Conservation (phyloP, 148 eudicot genomes). For the Agrostemma githago region DNA sequence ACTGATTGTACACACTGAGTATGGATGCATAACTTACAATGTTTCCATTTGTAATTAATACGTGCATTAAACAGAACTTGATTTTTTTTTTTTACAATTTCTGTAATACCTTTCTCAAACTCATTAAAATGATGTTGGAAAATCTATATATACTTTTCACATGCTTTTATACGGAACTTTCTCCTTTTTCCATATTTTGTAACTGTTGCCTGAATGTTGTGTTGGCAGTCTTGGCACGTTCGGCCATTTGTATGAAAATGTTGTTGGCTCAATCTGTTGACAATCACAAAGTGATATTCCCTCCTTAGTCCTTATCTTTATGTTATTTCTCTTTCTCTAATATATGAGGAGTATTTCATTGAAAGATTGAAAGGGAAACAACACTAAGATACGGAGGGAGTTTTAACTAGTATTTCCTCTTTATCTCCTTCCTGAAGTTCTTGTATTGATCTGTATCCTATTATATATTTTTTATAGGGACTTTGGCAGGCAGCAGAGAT, state of each 20-base stretch:
- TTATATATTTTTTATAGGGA: slow-evolving; percentile 51
- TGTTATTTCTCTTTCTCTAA: too few relatives aligned
- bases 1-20: background rate
- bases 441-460: background rate
- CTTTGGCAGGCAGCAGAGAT: slow-evolving; percentile 90
- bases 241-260: background rate
- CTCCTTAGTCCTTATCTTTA: too few relatives aligned
- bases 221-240: background rate
- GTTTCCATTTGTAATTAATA: background rate
- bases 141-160: background rate
- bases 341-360: too few relatives aligned
- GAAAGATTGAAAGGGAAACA: too few relatives aligned
- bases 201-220: background rate
- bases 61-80: background rate
- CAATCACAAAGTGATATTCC: background rate
- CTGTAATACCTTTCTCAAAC: background rate
- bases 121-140: background rate
- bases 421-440: background rate
- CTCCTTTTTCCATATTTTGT: background rate
- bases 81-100: background rate
- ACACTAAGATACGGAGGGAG: too few relatives aligned
- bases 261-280: background rate
- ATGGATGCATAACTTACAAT: background rate
- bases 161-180: background rate
- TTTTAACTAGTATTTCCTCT: background rate